phyloP scores from a whole-genome alignment of 768 basidiomycete genomes.

The Suillus subluteus region DNA sequence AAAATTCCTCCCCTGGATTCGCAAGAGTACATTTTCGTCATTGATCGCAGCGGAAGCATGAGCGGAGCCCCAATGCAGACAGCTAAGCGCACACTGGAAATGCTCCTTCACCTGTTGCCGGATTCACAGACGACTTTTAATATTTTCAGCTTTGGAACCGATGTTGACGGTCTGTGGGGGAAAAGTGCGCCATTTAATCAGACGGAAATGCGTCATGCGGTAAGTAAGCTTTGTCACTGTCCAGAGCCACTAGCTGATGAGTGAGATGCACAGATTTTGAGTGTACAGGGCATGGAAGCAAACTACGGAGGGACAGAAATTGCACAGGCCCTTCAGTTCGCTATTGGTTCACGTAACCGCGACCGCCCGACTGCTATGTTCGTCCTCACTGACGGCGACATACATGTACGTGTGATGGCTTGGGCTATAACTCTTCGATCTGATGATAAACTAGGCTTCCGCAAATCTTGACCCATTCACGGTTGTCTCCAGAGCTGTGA shows the following conservation, averaged over 20 bases:
- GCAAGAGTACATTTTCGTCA: slow-evolving; percentile 64
- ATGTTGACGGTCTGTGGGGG: slow-evolving; percentile 37
- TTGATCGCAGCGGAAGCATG: slow-evolving; percentile 68
- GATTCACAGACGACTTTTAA: slow-evolving; percentile 50
- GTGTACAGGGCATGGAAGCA: slow-evolving; percentile 45
- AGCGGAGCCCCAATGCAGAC: slow-evolving; percentile 40
- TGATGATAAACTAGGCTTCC: slow-evolving; percentile 9
- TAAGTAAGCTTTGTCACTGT: slow-evolving; percentile 21
- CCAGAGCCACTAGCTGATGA: slow-evolving; percentile 16
- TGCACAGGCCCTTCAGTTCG: slow-evolving; percentile 40
- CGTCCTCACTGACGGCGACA: slow-evolving; percentile 61
- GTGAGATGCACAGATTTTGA: slow-evolving; percentile 36
- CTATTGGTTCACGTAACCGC: slow-evolving; percentile 38
- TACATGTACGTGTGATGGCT: slow-evolving; percentile 26
- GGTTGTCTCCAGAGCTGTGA: slow-evolving; percentile 37
- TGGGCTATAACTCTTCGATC: background rate
- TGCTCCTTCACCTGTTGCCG: slow-evolving; percentile 56
- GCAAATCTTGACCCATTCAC: slow-evolving; percentile 22
- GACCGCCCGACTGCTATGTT: slow-evolving; percentile 52
- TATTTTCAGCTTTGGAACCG: slow-evolving; percentile 55
- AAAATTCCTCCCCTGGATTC: slow-evolving; percentile 41
- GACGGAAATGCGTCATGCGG: slow-evolving; percentile 38
- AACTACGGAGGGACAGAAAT: slow-evolving; percentile 59
- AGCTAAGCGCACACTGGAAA: slow-evolving; percentile 49
- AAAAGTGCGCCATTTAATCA: slow-evolving; percentile 37